phyloP scores from a whole-genome alignment of 1,284 basidiomycete genomes.

The Meira miltonrushii region DNA sequence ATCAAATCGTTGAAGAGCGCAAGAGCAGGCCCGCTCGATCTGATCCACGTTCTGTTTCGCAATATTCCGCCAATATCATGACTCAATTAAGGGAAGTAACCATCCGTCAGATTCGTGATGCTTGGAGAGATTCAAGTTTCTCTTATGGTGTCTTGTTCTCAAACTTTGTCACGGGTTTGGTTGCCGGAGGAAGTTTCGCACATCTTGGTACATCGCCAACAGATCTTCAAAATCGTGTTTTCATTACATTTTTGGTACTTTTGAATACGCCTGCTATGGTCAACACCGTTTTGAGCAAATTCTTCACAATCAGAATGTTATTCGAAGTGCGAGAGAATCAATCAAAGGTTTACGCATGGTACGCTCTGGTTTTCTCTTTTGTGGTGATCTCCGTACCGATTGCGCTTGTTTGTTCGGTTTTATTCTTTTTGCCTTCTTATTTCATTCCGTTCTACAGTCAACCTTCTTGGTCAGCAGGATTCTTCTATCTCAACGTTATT shows the following conservation, averaged over 20 bases:
- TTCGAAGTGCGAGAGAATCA: conserved; percentile 33
- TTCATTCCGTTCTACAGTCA: conserved; percentile 36
- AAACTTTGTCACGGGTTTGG: conserved; percentile 51
- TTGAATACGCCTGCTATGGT: conserved; percentile 37
- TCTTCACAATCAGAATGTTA: conserved; percentile 36
- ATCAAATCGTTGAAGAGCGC: conserved; percentile 52
- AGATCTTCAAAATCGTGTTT: conserved; percentile 26
- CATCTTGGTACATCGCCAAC: conserved; percentile 19
- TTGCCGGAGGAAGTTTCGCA: conserved; percentile 30
- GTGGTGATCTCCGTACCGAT: conserved; percentile 34
- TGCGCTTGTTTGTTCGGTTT: conserved; percentile 39
- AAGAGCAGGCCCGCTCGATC: conserved; percentile 20
- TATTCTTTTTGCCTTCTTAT: conserved; percentile 48
- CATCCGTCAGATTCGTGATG: conserved; percentile 59
- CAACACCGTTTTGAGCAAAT: conserved; percentile 37
- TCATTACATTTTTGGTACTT: conserved; percentile 28
- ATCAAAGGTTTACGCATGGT: conserved; percentile 39
- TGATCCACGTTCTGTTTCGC: conserved; percentile 51
- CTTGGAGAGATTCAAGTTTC: conserved; percentile 68
- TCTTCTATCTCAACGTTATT: conserved; percentile 39
- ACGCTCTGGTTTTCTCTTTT: conserved; percentile 27
- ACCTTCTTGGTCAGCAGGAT: conserved; percentile 29
- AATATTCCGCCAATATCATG: conserved; percentile 60
- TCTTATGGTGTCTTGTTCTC: conserved; percentile 67
- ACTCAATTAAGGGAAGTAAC: conserved; percentile 60